Evolutionary conservation across 441 rosid genomes (phyloP).

Genomic region (Syzygium malaccense): DNA sequence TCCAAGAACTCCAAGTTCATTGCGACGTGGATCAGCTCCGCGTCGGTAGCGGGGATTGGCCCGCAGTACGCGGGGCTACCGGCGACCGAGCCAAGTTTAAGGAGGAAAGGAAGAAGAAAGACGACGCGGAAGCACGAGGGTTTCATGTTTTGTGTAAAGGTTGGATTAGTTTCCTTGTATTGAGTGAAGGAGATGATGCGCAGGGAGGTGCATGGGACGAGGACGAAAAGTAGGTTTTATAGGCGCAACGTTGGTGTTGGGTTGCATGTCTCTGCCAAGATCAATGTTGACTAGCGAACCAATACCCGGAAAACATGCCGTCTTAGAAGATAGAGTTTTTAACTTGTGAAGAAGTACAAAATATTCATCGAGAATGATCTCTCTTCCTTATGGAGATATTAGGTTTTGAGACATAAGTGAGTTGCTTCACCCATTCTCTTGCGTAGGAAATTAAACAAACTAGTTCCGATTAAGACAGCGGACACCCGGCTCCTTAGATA

Average conservation of each 20-base stretch:
- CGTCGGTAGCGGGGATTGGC: conserved; percentile 26
- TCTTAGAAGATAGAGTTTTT: background rate
- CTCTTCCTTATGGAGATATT: background rate
- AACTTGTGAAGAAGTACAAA: background rate
- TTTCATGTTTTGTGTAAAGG: background rate
- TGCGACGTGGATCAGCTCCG: conserved; percentile 35
- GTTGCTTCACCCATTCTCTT: background rate
- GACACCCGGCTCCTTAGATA: background rate
- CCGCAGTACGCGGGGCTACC: background rate
- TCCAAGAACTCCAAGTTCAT: conserved; percentile 54
- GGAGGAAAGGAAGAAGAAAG: background rate
- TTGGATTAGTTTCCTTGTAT: background rate
- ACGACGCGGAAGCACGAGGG: background rate
- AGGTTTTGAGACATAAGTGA: background rate
- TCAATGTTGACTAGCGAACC: background rate
- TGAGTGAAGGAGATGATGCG: background rate
- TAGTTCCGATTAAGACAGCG: background rate
- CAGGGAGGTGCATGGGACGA: background rate
- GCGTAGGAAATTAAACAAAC: background rate
- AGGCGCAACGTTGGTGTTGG: background rate
- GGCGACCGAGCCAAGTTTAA: background rate
- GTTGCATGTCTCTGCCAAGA: background rate
- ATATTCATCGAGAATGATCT: background rate
- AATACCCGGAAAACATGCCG: background rate
- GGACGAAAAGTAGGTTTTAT: background rate